A percentile compares a stretch with the other conserved stretches of the same genome.
Conservation (phyloP, 345 rosid species). For the Excoecaria cochinchinensis region DNA sequence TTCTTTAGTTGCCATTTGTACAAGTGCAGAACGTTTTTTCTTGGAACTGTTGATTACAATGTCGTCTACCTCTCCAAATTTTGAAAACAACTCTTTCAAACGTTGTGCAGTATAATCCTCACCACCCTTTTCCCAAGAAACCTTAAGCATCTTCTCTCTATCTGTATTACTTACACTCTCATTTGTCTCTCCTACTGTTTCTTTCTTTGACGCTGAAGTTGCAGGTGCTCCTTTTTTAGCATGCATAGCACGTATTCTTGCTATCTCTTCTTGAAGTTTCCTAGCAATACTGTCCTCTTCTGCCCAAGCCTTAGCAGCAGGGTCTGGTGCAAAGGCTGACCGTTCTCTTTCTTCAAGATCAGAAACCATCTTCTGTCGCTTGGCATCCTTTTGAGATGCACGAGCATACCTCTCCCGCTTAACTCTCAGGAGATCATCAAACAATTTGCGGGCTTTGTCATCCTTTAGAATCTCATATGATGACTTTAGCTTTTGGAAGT, state of each 20-base stretch:
- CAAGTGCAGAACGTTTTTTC: constrained; percentile 74
- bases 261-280: constrained; percentile 75
- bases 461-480: constrained; percentile 80
- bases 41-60: constrained; percentile 66
- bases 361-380: constrained; percentile 69
- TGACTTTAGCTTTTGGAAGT: constrained; percentile 61
- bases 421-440: constrained; percentile 74
- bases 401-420: constrained; percentile 63
- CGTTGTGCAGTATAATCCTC: constrained; percentile 60
- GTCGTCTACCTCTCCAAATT: constrained; percentile 82
- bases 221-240: constrained; percentile 35
- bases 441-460: constrained; percentile 74
- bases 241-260: constrained; percentile 64
- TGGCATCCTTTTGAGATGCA: constrained; percentile 56
- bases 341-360: constrained; percentile 86
- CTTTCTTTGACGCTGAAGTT: constrained; percentile 29
- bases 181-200: constrained; percentile 30
- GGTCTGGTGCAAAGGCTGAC: constrained; percentile 59
- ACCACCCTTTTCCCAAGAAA: constrained; percentile 72
- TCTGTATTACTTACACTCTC: constrained; percentile 35
- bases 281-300: constrained; percentile 70
- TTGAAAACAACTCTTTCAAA: constrained; percentile 60
- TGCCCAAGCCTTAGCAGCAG: constrained; percentile 36
- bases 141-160: constrained; percentile 68
- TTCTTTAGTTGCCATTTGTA: constrained; percentile 74